Evolutionary conservation across 345 rosid species (phyloP).

Genomic region (Durio zibethinus): DNA sequence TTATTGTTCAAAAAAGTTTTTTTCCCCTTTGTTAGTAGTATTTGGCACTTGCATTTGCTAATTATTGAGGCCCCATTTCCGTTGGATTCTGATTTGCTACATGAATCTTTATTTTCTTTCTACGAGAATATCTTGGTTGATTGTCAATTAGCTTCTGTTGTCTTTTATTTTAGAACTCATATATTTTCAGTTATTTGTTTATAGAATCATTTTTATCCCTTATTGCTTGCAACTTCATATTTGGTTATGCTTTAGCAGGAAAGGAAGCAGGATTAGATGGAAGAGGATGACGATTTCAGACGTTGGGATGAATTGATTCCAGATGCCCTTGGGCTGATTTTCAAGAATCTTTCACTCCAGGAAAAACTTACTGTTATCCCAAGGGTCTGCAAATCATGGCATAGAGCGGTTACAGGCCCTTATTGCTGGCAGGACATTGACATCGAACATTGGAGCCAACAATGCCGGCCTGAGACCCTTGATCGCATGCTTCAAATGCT

Average conservation of each 20-base stretch:
- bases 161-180: neutral
- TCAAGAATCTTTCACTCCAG: slow-evolving; percentile 22
- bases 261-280: slow-evolving; percentile 13
- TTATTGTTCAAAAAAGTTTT: neutral
- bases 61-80: neutral
- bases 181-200: neutral
- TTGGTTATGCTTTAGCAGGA: slow-evolving; percentile 8
- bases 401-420: slow-evolving; percentile 20
- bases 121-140: neutral
- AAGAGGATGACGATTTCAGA: slow-evolving; percentile 14
- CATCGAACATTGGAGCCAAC: slow-evolving; percentile 32
- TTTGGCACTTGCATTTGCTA: neutral
- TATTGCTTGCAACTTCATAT: neutral
- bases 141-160: neutral
- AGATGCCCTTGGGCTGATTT: slow-evolving; percentile 29
- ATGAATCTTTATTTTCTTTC: neutral
- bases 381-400: slow-evolving; percentile 32
- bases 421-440: slow-evolving; percentile 37
- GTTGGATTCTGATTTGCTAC: neutral
- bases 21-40: neutral
- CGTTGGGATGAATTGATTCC: slow-evolving; percentile 32
- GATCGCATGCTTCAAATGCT: slow-evolving; percentile 28
- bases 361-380: slow-evolving; percentile 27
- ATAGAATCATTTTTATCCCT: neutral
- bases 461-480: slow-evolving; percentile 16